Percentiles rank a stretch among this genome's conserved stretches.
phyloP scores from a whole-genome alignment of 2,329 filamentous ascomycete species.

The Rhynchosporium graminicola region DNA sequence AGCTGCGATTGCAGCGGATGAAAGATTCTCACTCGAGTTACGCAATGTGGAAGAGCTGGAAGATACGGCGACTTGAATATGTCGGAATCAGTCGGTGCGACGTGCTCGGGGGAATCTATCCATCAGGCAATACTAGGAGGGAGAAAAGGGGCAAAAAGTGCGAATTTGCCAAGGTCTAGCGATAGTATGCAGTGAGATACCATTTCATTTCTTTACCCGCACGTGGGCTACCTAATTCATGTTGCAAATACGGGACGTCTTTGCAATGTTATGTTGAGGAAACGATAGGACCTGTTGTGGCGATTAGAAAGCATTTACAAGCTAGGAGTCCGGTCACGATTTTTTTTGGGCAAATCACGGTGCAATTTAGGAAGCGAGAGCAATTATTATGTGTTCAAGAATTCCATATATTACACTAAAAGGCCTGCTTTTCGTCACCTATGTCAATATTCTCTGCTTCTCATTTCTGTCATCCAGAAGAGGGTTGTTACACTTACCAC shows the following conservation, averaged over 20 bases:
- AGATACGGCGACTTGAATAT: background rate
- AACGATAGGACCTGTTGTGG: too few species aligned
- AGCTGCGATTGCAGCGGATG: background rate
- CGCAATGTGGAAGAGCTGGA: background rate
- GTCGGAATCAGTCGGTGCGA: background rate
- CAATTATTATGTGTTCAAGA: conserved; percentile 1
- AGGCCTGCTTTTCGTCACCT: background rate
- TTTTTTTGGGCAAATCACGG: background rate
- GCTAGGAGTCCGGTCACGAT: conserved; percentile 1
- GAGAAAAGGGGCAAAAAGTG: too few species aligned
- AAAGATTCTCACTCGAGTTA: background rate
- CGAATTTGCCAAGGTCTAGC: too few species aligned
- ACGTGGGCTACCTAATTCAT: background rate
- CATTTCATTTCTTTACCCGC: conserved; percentile 3
- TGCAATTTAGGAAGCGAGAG: background rate
- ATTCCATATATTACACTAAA: conserved; percentile 11
- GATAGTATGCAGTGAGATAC: conserved; percentile 11
- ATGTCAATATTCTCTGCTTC: background rate
- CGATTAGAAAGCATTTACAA: conserved; percentile 1
- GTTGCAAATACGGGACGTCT: background rate
- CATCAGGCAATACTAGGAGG: too few species aligned
- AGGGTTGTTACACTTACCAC: background rate
- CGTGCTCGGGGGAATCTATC: background rate
- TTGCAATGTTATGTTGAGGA: background rate
- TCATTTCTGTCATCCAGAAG: background rate